Evolutionary conservation across 2,329 filamentous ascomycete species (phyloP), one percentile per base, ranked within the genome.

Genomic region (Tolypocladium ophioglossoides): DNA sequence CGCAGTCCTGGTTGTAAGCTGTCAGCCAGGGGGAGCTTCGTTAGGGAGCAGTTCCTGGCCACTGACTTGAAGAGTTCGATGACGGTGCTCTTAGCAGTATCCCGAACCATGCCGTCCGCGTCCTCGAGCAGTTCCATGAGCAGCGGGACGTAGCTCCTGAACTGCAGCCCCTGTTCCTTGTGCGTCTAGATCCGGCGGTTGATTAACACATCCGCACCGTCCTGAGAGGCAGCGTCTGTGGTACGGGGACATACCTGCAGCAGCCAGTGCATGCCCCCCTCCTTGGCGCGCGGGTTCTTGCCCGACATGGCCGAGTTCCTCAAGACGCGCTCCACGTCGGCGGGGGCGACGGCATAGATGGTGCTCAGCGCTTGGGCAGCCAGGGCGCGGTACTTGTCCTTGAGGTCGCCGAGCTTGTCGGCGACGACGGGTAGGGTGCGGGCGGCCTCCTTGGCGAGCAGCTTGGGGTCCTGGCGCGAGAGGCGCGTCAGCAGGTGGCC

Each of bases 41-140:
- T 47, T 6, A 18, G 16, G 16, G 24, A n/a, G 14, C 7, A 16
- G 24, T 30, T 30, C 24, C 22, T 5, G 32, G 11, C 48, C n/a
- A 46, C 48, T 24, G 72, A 90, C 86, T 78, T 82, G 72, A 96
- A 96, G 35, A 97, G 79, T 59, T 94, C 88, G 56, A 96, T 87
- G 50, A 96, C 85, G 1, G 89, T 87, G 54, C 76, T 76, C 72
- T 94, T 95, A 57, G 91, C 90, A 39, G 82, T 80, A 64, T 96
- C 91, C 67, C 92, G 84, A 59, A 96, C 91, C 70, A 84, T 85
- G 51, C 87, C 86, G 68, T 96, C 92, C 11, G 91, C 87, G 68
- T 96, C 91, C 71, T 96, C 92, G 44, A 96, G 79, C 60, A 94
- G 80, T 53, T 89, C 86, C 73, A 96, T 92, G 41, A 96, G 78